These are phyloP conservation scores for Maudiozyma saulgeensis DNA, from an alignment of 805 yeast genomes.

Conservation along the genomic window DNA sequence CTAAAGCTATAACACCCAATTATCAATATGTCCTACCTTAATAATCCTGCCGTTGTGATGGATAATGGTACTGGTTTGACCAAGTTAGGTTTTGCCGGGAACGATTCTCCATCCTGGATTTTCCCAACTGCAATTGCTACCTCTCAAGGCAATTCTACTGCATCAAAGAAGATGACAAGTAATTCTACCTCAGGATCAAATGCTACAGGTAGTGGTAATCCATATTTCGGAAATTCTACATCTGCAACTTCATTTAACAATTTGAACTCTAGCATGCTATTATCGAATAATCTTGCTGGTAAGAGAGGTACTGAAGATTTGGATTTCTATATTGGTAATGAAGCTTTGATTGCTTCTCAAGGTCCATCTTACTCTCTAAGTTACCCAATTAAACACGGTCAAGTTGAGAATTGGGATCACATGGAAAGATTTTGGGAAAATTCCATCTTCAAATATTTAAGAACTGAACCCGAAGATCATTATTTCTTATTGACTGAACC, in stretches of 20 bases:
- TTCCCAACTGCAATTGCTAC: slow-evolving; percentile 94
- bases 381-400: slow-evolving; percentile 96
- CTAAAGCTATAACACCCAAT: background rate
- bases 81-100: slow-evolving; percentile 96
- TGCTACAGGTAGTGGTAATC: slow-evolving; percentile 13
- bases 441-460: slow-evolving; percentile 87
- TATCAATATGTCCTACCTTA: slow-evolving; percentile 46
- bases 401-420: slow-evolving; percentile 98
- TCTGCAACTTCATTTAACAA: slow-evolving; percentile 30
- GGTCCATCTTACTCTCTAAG: slow-evolving; percentile 81
- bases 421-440: slow-evolving; percentile 99
- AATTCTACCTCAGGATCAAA: slow-evolving; percentile 23
- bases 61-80: slow-evolving; percentile 98
- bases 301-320: slow-evolving; percentile 90
- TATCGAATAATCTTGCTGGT: slow-evolving; percentile 39
- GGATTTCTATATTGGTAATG: slow-evolving; percentile 93
- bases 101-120: slow-evolving; percentile 93
- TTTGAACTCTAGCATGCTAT: slow-evolving; percentile 16
- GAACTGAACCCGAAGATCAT: slow-evolving; percentile 99
- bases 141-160: slow-evolving; percentile 32
- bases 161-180: slow-evolving; percentile 32
- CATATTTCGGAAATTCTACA: slow-evolving; percentile 29
- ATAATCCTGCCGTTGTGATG: slow-evolving; percentile 93
- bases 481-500: slow-evolving; percentile 94
- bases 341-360: slow-evolving; percentile 83